Conservation (phyloP, 192 early-diverging fungal species). For the Fimicolochytrium jonesii region DNA sequence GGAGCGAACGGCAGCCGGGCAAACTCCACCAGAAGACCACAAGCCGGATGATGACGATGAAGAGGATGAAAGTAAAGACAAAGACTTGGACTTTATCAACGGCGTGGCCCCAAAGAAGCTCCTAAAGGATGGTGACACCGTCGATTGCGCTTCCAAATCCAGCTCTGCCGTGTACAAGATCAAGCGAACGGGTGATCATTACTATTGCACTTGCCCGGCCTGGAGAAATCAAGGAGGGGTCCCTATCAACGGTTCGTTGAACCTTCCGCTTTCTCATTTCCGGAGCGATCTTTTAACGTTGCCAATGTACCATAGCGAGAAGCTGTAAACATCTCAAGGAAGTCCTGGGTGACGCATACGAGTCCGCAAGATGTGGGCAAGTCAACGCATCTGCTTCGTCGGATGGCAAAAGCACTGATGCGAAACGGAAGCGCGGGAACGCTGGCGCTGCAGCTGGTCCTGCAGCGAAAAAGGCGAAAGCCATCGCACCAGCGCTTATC, state of each 20-base stretch:
- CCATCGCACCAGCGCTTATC: constrained; percentile 16
- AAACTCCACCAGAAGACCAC: no score
- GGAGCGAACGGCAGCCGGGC: no score
- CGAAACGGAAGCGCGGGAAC: constrained; percentile 6
- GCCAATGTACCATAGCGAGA: constrained; percentile 30
- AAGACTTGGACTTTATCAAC: constrained; percentile 15
- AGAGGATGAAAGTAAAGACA: constrained; percentile 3
- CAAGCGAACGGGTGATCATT: constrained; percentile 41
- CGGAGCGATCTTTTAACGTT: constrained; percentile 37
- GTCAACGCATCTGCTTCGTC: constrained; percentile 18
- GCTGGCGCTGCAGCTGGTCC: constrained; percentile 9
- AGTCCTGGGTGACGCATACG: constrained; percentile 40
- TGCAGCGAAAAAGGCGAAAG: constrained; percentile 33
- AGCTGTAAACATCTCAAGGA: constrained; percentile 45
- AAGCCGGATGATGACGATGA: constrained; percentile 16
- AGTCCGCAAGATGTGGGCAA: constrained; percentile 23
- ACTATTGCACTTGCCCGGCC: constrained; percentile 35
- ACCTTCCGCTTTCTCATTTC: not conserved
- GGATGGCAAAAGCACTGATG: not conserved
- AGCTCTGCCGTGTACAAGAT: constrained; percentile 27
- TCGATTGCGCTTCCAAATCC: constrained; percentile 9
- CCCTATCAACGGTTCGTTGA: constrained; percentile 32
- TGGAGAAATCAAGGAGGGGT: constrained; percentile 37
- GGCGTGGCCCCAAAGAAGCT: constrained; percentile 28
- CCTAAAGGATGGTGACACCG: constrained; percentile 33